Evolutionary conservation across 208 protist species (phyloP).

Genomic region (Angomonas ambiguus): DNA sequence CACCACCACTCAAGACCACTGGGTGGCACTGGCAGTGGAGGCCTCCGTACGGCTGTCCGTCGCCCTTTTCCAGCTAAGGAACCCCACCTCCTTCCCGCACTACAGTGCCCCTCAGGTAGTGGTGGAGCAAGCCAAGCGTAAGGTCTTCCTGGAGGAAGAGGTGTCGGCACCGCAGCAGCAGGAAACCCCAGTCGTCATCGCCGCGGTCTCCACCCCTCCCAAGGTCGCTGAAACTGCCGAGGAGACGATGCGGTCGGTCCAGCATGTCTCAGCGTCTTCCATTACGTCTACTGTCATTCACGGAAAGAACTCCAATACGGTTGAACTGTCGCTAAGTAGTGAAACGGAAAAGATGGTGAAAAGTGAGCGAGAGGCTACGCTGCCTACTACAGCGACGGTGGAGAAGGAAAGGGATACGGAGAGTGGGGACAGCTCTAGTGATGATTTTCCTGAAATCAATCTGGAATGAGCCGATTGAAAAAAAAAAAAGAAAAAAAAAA

Average conservation of each 20-base stretch:
- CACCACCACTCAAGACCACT: background rate
- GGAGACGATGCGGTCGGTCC: too few species aligned
- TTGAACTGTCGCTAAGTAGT: background rate
- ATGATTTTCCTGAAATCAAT: conserved; percentile 6
- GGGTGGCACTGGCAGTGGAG: background rate
- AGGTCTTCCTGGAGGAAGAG: background rate
- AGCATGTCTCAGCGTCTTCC: too few species aligned
- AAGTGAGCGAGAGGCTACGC: background rate
- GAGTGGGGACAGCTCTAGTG: background rate
- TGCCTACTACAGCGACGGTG: too few species aligned
- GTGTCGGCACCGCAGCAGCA: background rate
- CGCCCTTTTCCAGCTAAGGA: conserved; percentile 1
- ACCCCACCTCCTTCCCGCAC: conserved; percentile 22
- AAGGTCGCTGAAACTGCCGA: too few species aligned
- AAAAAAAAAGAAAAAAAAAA: background rate
- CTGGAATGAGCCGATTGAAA: background rate
- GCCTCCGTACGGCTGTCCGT: conserved; percentile 14
- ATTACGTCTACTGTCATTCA: background rate
- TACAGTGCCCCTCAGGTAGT: conserved; percentile 19
- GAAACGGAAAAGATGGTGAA: background rate
- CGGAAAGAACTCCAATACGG: background rate
- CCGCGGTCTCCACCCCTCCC: background rate
- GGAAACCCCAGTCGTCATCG: background rate
- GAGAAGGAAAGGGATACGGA: background rate
- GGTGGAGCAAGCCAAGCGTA: conserved; percentile 9